Percentiles rank a stretch among this genome's conserved stretches.
Conservation (phyloP, 768 basidiomycete species). For the Pilatotrama ljubarskyi region DNA sequence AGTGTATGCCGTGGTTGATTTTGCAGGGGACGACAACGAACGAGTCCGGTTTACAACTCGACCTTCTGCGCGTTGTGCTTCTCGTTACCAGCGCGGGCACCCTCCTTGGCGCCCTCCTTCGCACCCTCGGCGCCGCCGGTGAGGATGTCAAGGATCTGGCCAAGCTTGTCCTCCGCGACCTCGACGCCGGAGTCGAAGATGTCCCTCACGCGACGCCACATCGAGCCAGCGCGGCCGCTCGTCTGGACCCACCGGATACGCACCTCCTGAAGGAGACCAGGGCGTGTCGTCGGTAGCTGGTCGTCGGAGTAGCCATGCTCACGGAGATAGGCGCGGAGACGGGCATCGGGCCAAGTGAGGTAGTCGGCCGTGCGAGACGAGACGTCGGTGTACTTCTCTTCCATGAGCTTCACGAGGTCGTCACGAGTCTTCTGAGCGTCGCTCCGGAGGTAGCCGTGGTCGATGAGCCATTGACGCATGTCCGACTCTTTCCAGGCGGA, state of each 20-base stretch:
- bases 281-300: constrained; percentile 61
- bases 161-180: constrained; percentile 76
- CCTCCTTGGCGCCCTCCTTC: constrained; percentile 31
- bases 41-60: constrained; percentile 7
- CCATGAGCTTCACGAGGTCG: constrained; percentile 70
- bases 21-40: background rate
- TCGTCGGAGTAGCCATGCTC: constrained; percentile 72
- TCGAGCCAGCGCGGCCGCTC: constrained; percentile 51
- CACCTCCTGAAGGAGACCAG: constrained; percentile 81
- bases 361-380: constrained; percentile 54
- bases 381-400: constrained; percentile 55
- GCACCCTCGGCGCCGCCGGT: constrained; percentile 39
- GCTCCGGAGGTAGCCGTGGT: constrained; percentile 62
- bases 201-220: constrained; percentile 64
- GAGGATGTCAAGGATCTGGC: constrained; percentile 42
- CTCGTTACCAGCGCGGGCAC: constrained; percentile 28
- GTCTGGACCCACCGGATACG: constrained; percentile 80
- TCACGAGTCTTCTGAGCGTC: constrained; percentile 68
- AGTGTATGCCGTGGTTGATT: background rate
- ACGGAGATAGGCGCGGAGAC: constrained; percentile 86
- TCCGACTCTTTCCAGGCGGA: constrained; percentile 72
- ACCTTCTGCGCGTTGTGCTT: constrained; percentile 22
- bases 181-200: constrained; percentile 67
- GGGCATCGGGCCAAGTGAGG: constrained; percentile 89
- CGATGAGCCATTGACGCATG: constrained; percentile 70